Evolutionary conservation across 2,329 filamentous ascomycete species (phyloP).

Genomic region (Monosporascus ibericus): DNA sequence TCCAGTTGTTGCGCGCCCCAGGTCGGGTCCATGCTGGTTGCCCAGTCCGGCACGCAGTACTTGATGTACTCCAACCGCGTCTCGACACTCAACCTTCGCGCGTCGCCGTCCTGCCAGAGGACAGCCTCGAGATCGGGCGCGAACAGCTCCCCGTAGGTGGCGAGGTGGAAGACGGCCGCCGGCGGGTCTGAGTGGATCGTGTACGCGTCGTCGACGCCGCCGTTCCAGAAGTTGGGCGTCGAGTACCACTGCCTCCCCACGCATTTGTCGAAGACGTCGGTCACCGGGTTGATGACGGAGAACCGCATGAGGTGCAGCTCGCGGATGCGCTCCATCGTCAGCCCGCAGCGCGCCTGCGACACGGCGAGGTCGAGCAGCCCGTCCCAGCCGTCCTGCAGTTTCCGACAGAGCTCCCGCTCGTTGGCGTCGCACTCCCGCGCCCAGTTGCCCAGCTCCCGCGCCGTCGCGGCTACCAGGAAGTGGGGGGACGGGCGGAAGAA

Average conservation of each 20-base stretch:
- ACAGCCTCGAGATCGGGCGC: slow-evolving; percentile 10
- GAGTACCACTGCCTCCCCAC: slow-evolving; percentile 1
- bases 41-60: slow-evolving; percentile 8
- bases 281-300: slow-evolving; percentile 8
- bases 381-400: slow-evolving; percentile 7
- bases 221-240: slow-evolving; percentile 1
- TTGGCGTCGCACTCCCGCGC: slow-evolving; percentile 9
- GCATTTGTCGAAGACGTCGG: slow-evolving; percentile 8
- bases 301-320: slow-evolving; percentile 8
- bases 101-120: background rate
- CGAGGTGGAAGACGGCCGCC: slow-evolving; percentile 6
- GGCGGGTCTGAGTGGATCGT: slow-evolving; percentile 4
- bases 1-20: slow-evolving; percentile 16
- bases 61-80: slow-evolving; percentile 12
- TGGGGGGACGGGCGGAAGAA: slow-evolving; percentile 12
- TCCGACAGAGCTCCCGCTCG: slow-evolving; percentile 5
- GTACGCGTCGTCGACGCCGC: slow-evolving; percentile 3
- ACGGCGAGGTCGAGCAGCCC: slow-evolving; percentile 11
- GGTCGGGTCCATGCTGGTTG: background rate
- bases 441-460: slow-evolving; percentile 10
- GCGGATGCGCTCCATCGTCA: slow-evolving; percentile 11
- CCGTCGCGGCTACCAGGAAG: slow-evolving; percentile 9
- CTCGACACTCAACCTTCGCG: slow-evolving; percentile 3
- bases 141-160: slow-evolving; percentile 14
- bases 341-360: slow-evolving; percentile 5